Base-by-base conservation (phyloP, 257 asterid species). In the Solanum bulbocastanum region DNA sequence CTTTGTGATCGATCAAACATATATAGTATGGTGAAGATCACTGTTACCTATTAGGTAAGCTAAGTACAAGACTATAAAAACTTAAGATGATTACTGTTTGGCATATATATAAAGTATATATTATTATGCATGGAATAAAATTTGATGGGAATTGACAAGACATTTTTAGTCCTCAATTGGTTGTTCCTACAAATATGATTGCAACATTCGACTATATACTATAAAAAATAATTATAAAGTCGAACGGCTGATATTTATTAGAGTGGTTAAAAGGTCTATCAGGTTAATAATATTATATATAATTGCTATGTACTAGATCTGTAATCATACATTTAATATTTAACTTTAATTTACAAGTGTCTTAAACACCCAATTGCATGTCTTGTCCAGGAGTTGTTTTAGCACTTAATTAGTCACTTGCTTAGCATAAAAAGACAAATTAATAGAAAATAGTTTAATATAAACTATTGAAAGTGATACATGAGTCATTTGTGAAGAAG, bases 401-500 rank as follows among this genome's bases (percentile, higher is more conserved):
- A 11, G 74, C 83, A 52, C 10, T 46, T 62, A 23, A 62, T 62
- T 46, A 81, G 68, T 46, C 66, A 39, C 65, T 76, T 87, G 60
- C 90, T 71, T 83, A 33, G 56, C 49, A 60, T 44, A 87, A 87
- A 4, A 68, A 84, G 92, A 90, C 90, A 89, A 87, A 89, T 20
- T 8, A 13, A 78, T 23, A 42, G 44, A 52, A 69, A 52, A 69
- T 52, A 37, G 72, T 79, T 84, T 27, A 42, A 36, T 85, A 84
- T 88, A 83, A 82, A 89, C 6, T 83, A 91, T 79, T 88, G 86
- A 36, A 92, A 90, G 93, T 91, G 95, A 88, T 87, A 69, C 89
- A 76, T 92, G 94, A 94, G 92, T 90, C 94, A 92, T 73, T 73
- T 36, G 46, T 86, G 89, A 73, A 81, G 42, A 83, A 72, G 0